Conservation (phyloP, 108 stramenopile genomes). For the Skeletonema marinoi region DNA sequence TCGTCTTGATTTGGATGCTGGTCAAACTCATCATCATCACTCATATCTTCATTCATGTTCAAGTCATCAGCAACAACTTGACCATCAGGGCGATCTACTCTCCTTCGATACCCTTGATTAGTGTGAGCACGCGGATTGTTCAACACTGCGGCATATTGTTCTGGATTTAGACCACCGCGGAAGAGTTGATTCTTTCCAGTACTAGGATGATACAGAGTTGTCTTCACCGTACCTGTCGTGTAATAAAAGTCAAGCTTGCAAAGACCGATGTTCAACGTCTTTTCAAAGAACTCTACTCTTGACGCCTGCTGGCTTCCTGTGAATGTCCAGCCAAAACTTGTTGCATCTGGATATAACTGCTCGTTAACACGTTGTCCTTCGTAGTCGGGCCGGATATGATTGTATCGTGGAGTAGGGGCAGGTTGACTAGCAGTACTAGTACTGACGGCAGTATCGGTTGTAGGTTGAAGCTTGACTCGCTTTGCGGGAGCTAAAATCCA, state of each 20-base stretch:
- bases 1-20: not conserved
- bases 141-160: conserved; percentile 27
- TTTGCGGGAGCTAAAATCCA: conserved; percentile 32
- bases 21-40: conserved; percentile 22
- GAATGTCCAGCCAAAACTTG: conserved; percentile 62
- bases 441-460: not conserved
- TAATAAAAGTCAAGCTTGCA: conserved; percentile 68
- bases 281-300: conserved; percentile 63
- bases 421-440: not conserved
- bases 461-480: conserved; percentile 24
- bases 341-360: conserved; percentile 57
- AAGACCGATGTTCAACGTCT: conserved; percentile 24
- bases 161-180: conserved; percentile 17
- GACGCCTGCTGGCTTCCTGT: conserved; percentile 47
- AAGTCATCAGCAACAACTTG: not conserved
- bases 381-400: conserved; percentile 44
- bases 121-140: conserved; percentile 41
- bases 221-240: conserved; percentile 61
- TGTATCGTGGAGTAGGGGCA: conserved; percentile 32
- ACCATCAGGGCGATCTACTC: conserved; percentile 12
- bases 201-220: conserved; percentile 56
- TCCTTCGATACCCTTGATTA: conserved; percentile 24
- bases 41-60: not conserved
- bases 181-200: conserved; percentile 51
- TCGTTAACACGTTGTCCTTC: conserved; percentile 31